These are phyloP conservation scores for Blastocystis sp. DNA, from an alignment of 352 stramenopile genomes.

Conservation along the genomic window DNA sequence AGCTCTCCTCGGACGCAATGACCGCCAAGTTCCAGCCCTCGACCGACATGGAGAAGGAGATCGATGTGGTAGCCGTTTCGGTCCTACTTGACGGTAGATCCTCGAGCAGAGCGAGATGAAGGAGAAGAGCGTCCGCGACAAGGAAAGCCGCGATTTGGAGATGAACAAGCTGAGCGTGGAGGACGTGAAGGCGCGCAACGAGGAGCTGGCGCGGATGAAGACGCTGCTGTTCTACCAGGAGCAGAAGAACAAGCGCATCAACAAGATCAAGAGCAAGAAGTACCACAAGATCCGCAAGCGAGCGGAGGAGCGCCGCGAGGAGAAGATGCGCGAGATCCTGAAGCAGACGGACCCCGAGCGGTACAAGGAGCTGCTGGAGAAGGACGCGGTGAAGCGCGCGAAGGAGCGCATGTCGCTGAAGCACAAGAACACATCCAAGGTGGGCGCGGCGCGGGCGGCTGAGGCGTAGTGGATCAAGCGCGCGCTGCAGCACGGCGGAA, in stretches of 20 bases:
- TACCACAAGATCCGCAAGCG: slow-evolving; percentile 95
- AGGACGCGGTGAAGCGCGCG: slow-evolving; percentile 83
- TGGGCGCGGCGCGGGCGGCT: background rate
- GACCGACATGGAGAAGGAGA: slow-evolving; percentile 61
- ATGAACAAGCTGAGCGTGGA: slow-evolving; percentile 57
- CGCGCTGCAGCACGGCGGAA: slow-evolving; percentile 84
- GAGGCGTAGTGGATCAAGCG: slow-evolving; percentile 84
- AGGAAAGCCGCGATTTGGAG: slow-evolving; percentile 43
- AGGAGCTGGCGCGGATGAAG: slow-evolving; percentile 89
- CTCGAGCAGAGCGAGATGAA: slow-evolving; percentile 67
- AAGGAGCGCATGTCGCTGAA: slow-evolving; percentile 93
- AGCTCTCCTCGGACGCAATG: background rate
- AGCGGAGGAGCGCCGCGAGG: slow-evolving; percentile 81
- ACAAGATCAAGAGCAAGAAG: slow-evolving; percentile 99
- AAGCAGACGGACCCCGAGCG: slow-evolving; percentile 73
- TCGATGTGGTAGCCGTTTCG: slow-evolving; percentile 34
- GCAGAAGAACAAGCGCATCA: slow-evolving; percentile 92
- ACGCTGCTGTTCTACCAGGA: slow-evolving; percentile 97
- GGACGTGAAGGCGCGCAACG: slow-evolving; percentile 76
- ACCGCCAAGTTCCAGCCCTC: slow-evolving; percentile 41
- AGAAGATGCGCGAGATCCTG: slow-evolving; percentile 78
- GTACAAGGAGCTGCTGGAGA: slow-evolving; percentile 76
- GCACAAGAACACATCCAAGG: slow-evolving; percentile 93
- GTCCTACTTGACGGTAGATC: background rate
- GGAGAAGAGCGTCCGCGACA: slow-evolving; percentile 34